Base-by-base conservation (phyloP, 305 asterid genomes). In the Stenogyne calaminthoides region DNA sequence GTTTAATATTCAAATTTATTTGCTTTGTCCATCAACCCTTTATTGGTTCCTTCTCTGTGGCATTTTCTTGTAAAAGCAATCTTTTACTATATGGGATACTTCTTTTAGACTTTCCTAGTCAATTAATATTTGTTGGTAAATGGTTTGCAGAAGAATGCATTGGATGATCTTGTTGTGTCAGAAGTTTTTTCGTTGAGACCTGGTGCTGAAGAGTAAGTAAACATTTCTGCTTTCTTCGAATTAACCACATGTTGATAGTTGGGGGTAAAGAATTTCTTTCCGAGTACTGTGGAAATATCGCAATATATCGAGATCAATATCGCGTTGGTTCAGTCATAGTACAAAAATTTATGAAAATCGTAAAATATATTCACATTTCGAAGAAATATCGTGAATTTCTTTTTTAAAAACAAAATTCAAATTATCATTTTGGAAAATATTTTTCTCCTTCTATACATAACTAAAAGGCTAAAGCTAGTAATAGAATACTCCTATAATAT, bases 131-230 rank as follows among this genome's bases (percentile, higher is more conserved):
- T 16, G 7, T 67, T 57, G 57, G 27, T 77, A 66, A 73, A 73
- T 83, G 29, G 69, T 76, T 71, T 84, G 90, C 96, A 93, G 98
- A 89, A 85, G 88, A 84, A 80, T 79, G 97, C 96, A 61, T 40
- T 89, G 88, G 95, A 84, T 76, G 98, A 88, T 81, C 93, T 91
- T 70, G 89, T 91, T 78, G 73, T 69, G 80, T 88, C 98, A 77
- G 76, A 83, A 75, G 69, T 88, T 34, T 84, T 85, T 71, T 77
- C 96, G 9, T 80, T 93, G 83, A 89, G 93, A 78, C 96, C 96
- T 72, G 98, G 96, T 57, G 90, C 86, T 74, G 88, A 83, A 75
- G 89, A 84, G 98, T 93, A 84, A 86, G 98, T 83, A 67, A 9
- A 73, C 72, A 54, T 69, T 73, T 73, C 78, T 59, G 42, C 57